Conservation (phyloP, 1,139 yeast species). For the Blastobotrys aristatus region DNA sequence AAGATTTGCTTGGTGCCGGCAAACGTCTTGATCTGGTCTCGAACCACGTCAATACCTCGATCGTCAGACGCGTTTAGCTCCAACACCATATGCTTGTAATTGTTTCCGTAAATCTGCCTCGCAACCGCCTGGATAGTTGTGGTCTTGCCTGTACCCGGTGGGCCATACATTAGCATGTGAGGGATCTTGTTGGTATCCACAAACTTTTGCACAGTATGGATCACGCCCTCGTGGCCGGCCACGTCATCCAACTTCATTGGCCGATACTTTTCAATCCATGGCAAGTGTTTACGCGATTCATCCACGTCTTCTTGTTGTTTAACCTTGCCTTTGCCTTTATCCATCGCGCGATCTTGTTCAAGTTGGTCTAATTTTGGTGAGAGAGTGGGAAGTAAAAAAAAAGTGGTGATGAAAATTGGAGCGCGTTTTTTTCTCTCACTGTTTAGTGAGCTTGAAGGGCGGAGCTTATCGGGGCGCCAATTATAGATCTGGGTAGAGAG, state of each 20-base stretch:
- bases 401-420: no score
- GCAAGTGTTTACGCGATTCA: conserved; percentile 24
- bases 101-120: conserved; percentile 80
- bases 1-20: conserved; percentile 92
- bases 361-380: no score
- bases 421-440: no score
- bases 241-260: conserved; percentile 81
- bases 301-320: not conserved
- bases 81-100: conserved; percentile 80
- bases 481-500: no score
- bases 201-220: conserved; percentile 74
- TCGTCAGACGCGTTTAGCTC: conserved; percentile 88
- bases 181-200: conserved; percentile 82
- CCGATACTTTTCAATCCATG: conserved; percentile 89
- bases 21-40: conserved; percentile 78
- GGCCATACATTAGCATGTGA: conserved; percentile 79
- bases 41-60: conserved; percentile 80
- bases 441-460: no score
- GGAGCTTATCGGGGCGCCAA: no score
- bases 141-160: conserved; percentile 98
- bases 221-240: conserved; percentile 85
- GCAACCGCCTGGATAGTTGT: conserved; percentile 91
- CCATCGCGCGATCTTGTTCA: no score
- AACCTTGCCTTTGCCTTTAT: conserved; percentile 12
- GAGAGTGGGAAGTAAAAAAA: no score